Conservation (phyloP, 768 basidiomycete genomes). For the Mycena belliarum region DNA sequence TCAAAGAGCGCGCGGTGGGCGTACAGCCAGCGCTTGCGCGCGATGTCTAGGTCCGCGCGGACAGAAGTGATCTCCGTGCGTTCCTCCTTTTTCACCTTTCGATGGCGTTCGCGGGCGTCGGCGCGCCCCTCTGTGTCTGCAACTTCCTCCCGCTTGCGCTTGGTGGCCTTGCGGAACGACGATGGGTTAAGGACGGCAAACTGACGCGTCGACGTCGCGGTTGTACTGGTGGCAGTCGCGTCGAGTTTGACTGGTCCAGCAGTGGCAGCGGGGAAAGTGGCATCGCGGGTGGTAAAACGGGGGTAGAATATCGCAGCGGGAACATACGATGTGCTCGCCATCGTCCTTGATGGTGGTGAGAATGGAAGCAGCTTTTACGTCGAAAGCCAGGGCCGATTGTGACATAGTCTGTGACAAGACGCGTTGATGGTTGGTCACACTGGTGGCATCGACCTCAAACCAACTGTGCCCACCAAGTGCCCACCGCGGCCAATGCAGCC, state of each 20-base stretch:
- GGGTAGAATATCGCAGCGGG: constrained; percentile 4
- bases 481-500: too few species aligned
- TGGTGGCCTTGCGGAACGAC: not conserved
- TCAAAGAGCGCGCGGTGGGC: constrained; percentile 45
- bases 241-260: not conserved
- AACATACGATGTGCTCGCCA: not conserved
- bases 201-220: constrained; percentile 1
- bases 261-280: not conserved
- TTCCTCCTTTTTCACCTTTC: constrained; percentile 8
- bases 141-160: constrained; percentile 10
- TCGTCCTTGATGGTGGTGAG: not conserved
- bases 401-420: too few species aligned
- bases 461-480: too few species aligned
- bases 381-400: not conserved
- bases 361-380: not conserved
- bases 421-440: too few species aligned
- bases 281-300: not conserved
- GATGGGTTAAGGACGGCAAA: not conserved
- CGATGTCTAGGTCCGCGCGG: not conserved
- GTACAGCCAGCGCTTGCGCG: constrained; percentile 44
- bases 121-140: not conserved
- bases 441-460: too few species aligned
- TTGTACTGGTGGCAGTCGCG: too few species aligned
- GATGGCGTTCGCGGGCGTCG: not conserved
- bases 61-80: not conserved